Evolutionary conservation across 495 filamentous ascomycete species (phyloP).

Genomic region (Aspergillus steynii): DNA sequence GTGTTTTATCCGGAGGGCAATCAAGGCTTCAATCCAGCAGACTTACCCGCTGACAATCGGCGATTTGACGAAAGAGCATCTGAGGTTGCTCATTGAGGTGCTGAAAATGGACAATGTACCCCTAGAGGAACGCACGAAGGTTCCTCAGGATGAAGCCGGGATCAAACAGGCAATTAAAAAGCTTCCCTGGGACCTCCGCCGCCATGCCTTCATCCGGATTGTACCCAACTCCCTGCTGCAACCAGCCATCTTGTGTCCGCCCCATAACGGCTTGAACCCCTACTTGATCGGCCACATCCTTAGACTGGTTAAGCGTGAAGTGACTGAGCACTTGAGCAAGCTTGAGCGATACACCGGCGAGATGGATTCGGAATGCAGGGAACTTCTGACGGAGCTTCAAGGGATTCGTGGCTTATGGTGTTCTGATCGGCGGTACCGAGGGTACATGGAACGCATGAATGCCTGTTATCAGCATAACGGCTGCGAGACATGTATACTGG

Average conservation of each 20-base stretch:
- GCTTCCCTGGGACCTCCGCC: slow-evolving; percentile 18
- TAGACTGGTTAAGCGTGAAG: slow-evolving; percentile 27
- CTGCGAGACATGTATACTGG: slow-evolving; percentile 45
- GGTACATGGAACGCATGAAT: not conserved
- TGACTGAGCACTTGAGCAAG: slow-evolving; percentile 28
- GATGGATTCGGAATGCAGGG: slow-evolving; percentile 10
- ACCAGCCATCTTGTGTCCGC: slow-evolving; percentile 19
- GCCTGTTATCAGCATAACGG: slow-evolving; percentile 29
- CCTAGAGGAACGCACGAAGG: not conserved
- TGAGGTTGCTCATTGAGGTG: slow-evolving; percentile 4
- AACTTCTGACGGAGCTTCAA: slow-evolving; percentile 19
- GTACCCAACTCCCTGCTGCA: slow-evolving; percentile 21
- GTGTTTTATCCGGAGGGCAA: not conserved
- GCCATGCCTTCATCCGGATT: not conserved
- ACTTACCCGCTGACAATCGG: slow-evolving; percentile 20
- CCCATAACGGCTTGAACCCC: slow-evolving; percentile 27
- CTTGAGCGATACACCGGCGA: slow-evolving; percentile 24
- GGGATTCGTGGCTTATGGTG: slow-evolving; percentile 37
- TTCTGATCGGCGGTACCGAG: not conserved
- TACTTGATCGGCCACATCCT: slow-evolving; percentile 24
- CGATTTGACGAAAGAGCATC: slow-evolving; percentile 22
- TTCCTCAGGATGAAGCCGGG: not conserved
- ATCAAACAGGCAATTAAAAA: slow-evolving; percentile 15
- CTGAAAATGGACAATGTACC: slow-evolving; percentile 20
- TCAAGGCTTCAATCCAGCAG: not conserved